Conservation (phyloP, 345 rosid genomes). For the Noccaea caerulescens region DNA sequence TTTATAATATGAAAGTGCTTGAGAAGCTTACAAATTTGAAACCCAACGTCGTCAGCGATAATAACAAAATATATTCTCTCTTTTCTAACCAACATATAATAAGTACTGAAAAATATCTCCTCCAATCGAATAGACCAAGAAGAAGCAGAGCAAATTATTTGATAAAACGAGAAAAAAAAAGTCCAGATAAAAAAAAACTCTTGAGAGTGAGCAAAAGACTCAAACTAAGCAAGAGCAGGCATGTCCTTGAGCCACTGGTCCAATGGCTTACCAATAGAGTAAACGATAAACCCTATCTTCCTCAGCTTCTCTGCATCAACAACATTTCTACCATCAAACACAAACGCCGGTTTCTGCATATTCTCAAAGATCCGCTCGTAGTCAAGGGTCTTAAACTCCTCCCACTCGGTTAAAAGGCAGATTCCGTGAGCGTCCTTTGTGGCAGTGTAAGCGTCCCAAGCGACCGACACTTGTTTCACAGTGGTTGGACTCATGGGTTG, state of each 20-base stretch:
- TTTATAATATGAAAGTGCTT: not conserved
- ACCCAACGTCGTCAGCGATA: not conserved
- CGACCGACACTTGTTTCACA: slow-evolving; percentile 22
- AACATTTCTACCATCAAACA: slow-evolving; percentile 21
- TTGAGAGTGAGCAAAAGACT: not conserved
- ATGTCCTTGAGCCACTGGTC: slow-evolving; percentile 31
- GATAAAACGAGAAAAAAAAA: not conserved
- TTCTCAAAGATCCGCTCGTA: slow-evolving; percentile 15
- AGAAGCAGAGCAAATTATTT: slow-evolving; percentile 14
- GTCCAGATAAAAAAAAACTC: not conserved
- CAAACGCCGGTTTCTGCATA: slow-evolving; percentile 29
- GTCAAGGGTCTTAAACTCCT: slow-evolving; percentile 47
- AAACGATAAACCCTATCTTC: slow-evolving; percentile 22
- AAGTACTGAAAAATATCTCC: not conserved
- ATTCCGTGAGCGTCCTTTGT: slow-evolving; percentile 22
- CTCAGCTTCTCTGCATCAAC: slow-evolving; percentile 25
- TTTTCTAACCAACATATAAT: not conserved
- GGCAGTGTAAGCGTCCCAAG: slow-evolving; percentile 20
- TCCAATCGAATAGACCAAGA: not conserved
- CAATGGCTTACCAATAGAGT: slow-evolving; percentile 25
- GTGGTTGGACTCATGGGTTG: slow-evolving; percentile 25
- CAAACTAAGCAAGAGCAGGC: slow-evolving; percentile 27
- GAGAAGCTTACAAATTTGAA: not conserved
- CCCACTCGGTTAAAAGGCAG: slow-evolving; percentile 47
- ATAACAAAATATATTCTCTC: not conserved